phyloP scores from a whole-genome alignment of 176 grass and related monocot genomes.

The Sorghum bicolor region Sorghum_bicolor_NCBIv3 NC_012870.2:10598501-10599000 shows the following conservation, averaged over 20 bases:
- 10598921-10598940: slow-evolving; percentile 54
- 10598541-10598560: slow-evolving; percentile 62
- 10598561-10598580: slow-evolving; percentile 56
- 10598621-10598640: slow-evolving; percentile 51
- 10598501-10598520: slow-evolving; percentile 64
- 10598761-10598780: slow-evolving; percentile 89
- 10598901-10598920: slow-evolving; percentile 40
- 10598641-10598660: slow-evolving; percentile 40
- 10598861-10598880: slow-evolving; percentile 46
- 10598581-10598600: slow-evolving; percentile 54
- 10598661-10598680: slow-evolving; percentile 78
- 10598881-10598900: slow-evolving; percentile 43
- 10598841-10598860: slow-evolving; percentile 36
- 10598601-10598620: slow-evolving; percentile 41
- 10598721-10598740: slow-evolving; percentile 91
- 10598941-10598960: slow-evolving; percentile 29
- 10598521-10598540: slow-evolving; percentile 58
- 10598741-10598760: slow-evolving; percentile 91
- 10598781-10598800: slow-evolving; percentile 83
- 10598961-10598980: slow-evolving; percentile 20
- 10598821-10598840: slow-evolving; percentile 41
- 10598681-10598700: slow-evolving; percentile 66
- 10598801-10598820: slow-evolving; percentile 69
- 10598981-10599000: slow-evolving; percentile 6
- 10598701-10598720: slow-evolving; percentile 77